A percentile compares a stretch with the other conserved stretches of the same genome.
These are phyloP conservation scores for Lentinus brumalis DNA, from an alignment of 768 basidiomycete genomes.

Conservation along the genomic window DNA sequence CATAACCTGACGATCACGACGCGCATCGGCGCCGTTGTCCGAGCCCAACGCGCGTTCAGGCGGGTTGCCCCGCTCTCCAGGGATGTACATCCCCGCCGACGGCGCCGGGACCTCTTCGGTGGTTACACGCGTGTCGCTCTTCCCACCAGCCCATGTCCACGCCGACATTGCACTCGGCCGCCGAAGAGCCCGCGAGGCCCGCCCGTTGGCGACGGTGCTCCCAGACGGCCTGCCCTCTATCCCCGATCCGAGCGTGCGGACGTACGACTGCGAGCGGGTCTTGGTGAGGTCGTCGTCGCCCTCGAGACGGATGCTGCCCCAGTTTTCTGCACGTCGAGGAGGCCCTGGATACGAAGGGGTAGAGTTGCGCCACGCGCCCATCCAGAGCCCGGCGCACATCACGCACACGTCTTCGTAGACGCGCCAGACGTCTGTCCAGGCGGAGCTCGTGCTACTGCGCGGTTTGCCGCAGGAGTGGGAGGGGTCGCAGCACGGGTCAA, in stretches of 20 bases:
- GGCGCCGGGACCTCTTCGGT: slow-evolving; percentile 11
- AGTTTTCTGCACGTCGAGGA: slow-evolving; percentile 47
- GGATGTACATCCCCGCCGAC: slow-evolving; percentile 18
- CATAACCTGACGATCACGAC: slow-evolving; percentile 36
- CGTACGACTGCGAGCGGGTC: slow-evolving; percentile 24
- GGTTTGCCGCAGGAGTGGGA: slow-evolving; percentile 13
- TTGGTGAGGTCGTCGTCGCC: slow-evolving; percentile 52
- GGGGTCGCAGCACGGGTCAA: slow-evolving; percentile 24
- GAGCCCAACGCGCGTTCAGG: slow-evolving; percentile 9
- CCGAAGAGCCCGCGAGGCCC: slow-evolving; percentile 19
- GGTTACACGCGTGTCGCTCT: slow-evolving; percentile 31
- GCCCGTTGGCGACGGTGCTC: background rate
- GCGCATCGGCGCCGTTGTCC: slow-evolving; percentile 10
- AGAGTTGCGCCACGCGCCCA: slow-evolving; percentile 65
- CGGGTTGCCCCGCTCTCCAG: slow-evolving; percentile 10
- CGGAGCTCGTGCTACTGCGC: slow-evolving; percentile 34
- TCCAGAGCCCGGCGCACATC: slow-evolving; percentile 82
- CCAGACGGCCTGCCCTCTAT: slow-evolving; percentile 15
- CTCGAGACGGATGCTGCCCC: slow-evolving; percentile 61
- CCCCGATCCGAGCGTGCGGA: slow-evolving; percentile 32
- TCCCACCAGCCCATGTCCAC: slow-evolving; percentile 37
- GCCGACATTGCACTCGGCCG: slow-evolving; percentile 55
- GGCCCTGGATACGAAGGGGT: slow-evolving; percentile 48
- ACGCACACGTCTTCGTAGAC: slow-evolving; percentile 86
- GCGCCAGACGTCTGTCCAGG: slow-evolving; percentile 77